These are phyloP conservation scores for Annulohypoxylon moriforme DNA, from an alignment of 495 filamentous ascomycete species.

Conservation along the genomic window DNA sequence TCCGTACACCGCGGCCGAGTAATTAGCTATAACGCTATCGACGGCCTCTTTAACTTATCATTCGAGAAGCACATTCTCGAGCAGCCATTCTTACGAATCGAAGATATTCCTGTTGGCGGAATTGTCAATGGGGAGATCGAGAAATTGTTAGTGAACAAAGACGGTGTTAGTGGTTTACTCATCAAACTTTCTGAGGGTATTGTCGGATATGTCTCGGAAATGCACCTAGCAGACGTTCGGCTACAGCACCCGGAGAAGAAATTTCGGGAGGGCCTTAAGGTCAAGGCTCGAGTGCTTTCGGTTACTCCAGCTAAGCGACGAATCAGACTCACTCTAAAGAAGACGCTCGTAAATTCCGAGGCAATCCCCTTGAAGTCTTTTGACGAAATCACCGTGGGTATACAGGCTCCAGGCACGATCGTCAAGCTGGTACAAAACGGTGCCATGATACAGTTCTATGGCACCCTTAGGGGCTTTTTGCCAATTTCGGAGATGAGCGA, in stretches of 20 bases:
- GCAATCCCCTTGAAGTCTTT: conserved; percentile 79
- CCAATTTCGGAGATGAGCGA: conserved; percentile 98
- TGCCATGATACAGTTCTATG: conserved; percentile 94
- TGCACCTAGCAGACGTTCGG: conserved; percentile 86
- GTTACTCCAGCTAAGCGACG: conserved; percentile 79
- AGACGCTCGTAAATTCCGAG: conserved; percentile 90
- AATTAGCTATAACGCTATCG: conserved; percentile 85
- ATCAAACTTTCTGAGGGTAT: conserved; percentile 88
- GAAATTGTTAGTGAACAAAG: conserved; percentile 78
- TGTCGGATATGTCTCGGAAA: conserved; percentile 84
- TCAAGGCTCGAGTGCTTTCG: conserved; percentile 86
- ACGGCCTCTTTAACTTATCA: conserved; percentile 87
- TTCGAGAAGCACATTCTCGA: conserved; percentile 83
- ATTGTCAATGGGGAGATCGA: conserved; percentile 86
- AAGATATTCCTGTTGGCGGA: conserved; percentile 86
- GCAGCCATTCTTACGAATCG: conserved; percentile 86
- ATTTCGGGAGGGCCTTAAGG: conserved; percentile 85
- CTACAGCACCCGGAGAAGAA: conserved; percentile 95
- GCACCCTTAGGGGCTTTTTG: conserved; percentile 81
- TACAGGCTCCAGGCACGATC: conserved; percentile 84
- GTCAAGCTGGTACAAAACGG: conserved; percentile 80
- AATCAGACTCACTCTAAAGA: conserved; percentile 91
- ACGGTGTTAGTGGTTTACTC: conserved; percentile 80
- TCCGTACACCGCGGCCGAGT: conserved; percentile 83
- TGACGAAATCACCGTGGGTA: conserved; percentile 71